Evolutionary conservation across 139 green algal genomes (phyloP).

Genomic region (Dunaliella primolecta): DNA sequence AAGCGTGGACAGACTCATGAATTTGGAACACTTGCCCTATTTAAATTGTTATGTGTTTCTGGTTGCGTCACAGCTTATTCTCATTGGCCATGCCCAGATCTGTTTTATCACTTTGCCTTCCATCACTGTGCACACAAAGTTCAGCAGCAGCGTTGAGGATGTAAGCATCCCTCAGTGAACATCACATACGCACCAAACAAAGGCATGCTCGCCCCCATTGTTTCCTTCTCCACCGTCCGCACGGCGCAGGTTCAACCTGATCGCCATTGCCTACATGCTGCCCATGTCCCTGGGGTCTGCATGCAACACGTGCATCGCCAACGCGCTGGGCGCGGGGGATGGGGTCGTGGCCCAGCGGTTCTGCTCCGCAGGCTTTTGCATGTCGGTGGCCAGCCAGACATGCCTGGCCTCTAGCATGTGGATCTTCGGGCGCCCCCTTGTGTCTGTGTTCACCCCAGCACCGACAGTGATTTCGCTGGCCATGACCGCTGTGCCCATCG

Average conservation of each 20-base stretch:
- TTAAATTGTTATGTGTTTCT: too few relatives aligned
- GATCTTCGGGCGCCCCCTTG: not conserved
- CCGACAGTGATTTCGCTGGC: not conserved
- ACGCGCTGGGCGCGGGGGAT: constrained; percentile 42
- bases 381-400: not conserved
- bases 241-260: constrained; percentile 15
- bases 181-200: too few relatives aligned
- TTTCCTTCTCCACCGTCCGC: too few relatives aligned
- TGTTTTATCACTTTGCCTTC: too few relatives aligned
- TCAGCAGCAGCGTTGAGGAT: too few relatives aligned
- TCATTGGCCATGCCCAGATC: too few relatives aligned
- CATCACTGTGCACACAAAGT: too few relatives aligned
- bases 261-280: constrained; percentile 46
- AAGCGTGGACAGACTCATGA: too few relatives aligned
- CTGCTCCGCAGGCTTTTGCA: not conserved
- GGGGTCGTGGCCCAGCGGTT: constrained; percentile 5
- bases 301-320: constrained; percentile 47
- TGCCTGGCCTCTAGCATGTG: not conserved
- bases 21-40: too few relatives aligned
- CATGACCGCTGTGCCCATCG: not conserved
- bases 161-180: too few relatives aligned
- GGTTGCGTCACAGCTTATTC: too few relatives aligned
- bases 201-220: too few relatives aligned
- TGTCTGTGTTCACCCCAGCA: not conserved
- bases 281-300: constrained; percentile 38